Base-by-base conservation (phyloP, 192 early-diverging fungal genomes). In the Coemansia nantahalensis region DNA sequence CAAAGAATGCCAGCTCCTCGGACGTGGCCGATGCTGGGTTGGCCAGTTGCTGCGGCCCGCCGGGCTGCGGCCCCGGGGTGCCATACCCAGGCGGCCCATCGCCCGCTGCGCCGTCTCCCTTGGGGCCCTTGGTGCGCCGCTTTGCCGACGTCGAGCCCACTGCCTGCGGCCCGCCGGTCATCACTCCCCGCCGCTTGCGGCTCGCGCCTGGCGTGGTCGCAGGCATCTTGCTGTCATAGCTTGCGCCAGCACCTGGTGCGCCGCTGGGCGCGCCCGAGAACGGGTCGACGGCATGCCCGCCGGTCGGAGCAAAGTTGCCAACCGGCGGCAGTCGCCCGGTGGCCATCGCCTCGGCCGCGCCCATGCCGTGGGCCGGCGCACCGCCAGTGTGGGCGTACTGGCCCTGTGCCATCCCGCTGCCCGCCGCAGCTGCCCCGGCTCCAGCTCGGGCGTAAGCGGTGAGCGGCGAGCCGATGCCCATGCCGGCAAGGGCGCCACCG, bases 1-100 rank as follows among this genome's bases (percentile, higher is more conserved):
- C 95, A 79, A 99, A 98, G 56, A 98, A 91, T 30, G 90, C 89
- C 7, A 93, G 75, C 62, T 99, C 97, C 42, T 96, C 92, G 9
- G 76, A 64, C 0, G 85, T 77, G 13, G 76, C 67, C 3, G 75
- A 65, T 2, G 66, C 77, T 0, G 65, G 56, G 37, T 66, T 67
- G 2, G 49, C 48, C 0, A 59, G 46, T 59, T 60, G 61, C 17
- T 51, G 38, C 19, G 5, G 8, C 5, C 9, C 1, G 8, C 10
- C 8, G 31, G 4, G 31, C 8, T 32, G 31, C 14, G 40, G 13
- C 10, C 39, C 18, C 15, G 62, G 34, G 19, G 49, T 58, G 8
- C 57, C 62, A 18, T 69, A 65, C 4, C 54, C 52, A 4, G 46
- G 35, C 8, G 52, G 26, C 15, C 46, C 40, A 3, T 34, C n/a